A percentile compares a stretch with the other conserved stretches of the same genome.
Evolutionary conservation across 2,329 filamentous ascomycete species (phyloP).

Genomic region (Ramularia endophylla): DNA sequence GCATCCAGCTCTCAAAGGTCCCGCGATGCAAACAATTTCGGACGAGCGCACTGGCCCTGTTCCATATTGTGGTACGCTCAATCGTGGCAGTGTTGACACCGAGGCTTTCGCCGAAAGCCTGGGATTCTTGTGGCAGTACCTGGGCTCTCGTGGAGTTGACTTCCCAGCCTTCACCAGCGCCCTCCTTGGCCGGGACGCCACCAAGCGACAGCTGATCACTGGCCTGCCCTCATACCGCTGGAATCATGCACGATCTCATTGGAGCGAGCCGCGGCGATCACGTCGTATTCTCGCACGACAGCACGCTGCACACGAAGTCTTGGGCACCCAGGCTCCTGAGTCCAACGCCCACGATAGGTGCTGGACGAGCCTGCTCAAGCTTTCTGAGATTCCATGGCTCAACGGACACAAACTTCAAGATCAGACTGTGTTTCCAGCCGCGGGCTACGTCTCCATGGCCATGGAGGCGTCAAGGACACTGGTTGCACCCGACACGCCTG

Average conservation of each 20-base stretch:
- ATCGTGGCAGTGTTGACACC: not conserved
- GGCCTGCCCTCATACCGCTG: too few species aligned
- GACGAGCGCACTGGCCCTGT: not conserved
- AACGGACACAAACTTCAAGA: slow-evolving; percentile 27
- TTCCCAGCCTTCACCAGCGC: not conserved
- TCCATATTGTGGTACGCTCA: slow-evolving; percentile 21
- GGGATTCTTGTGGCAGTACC: slow-evolving; percentile 10
- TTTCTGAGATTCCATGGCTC: slow-evolving; percentile 29
- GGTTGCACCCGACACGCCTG: too few species aligned
- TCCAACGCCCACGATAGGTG: not conserved
- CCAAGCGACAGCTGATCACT: too few species aligned
- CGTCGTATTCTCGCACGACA: too few species aligned
- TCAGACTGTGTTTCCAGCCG: slow-evolving; percentile 29
- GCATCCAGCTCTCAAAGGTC: slow-evolving; percentile 40
- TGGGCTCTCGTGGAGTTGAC: not conserved
- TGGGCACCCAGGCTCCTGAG: slow-evolving; percentile 3
- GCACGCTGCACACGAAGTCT: slow-evolving; percentile 2
- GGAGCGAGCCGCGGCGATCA: too few species aligned
- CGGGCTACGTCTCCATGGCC: slow-evolving; percentile 19
- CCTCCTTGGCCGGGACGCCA: too few species aligned
- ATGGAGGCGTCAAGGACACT: too few species aligned
- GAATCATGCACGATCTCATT: too few species aligned
- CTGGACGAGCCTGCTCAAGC: slow-evolving; percentile 9
- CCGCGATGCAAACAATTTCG: slow-evolving; percentile 27
- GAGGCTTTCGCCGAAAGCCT: slow-evolving; percentile 4